Conservation (phyloP, 345 rosid species). For the Eucalyptus albens region DNA sequence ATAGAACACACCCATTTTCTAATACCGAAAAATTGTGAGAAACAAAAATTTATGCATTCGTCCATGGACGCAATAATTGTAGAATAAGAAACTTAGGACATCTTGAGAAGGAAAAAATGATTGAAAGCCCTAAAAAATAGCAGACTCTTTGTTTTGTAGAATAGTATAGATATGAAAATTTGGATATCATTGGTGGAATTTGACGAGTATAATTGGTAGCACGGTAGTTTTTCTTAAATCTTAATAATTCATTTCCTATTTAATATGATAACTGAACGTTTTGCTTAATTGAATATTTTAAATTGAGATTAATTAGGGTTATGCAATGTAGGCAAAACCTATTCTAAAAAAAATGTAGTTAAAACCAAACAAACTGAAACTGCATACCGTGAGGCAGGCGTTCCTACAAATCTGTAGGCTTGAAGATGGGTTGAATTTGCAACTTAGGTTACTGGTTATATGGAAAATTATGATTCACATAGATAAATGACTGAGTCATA, state of each 20-base stretch:
- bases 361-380: neutral
- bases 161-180: neutral
- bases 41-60: neutral
- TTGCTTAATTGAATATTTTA: neutral
- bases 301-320: neutral
- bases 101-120: neutral
- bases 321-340: neutral
- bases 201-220: neutral
- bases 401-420: neutral
- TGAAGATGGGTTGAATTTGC: neutral
- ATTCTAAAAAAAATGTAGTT: too few species aligned
- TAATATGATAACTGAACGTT: neutral
- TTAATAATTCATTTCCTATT: neutral
- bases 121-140: neutral
- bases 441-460: neutral
- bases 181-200: neutral
- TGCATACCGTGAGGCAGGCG: neutral
- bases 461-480: neutral
- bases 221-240: neutral
- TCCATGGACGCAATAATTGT: neutral
- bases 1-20: neutral
- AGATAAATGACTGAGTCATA: neutral
- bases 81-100: neutral
- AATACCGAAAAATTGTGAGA: neutral
- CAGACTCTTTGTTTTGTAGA: neutral